Evolutionary conservation across 2,329 filamentous ascomycete species (phyloP).

Genomic region (Erysiphe pulchra): DNA sequence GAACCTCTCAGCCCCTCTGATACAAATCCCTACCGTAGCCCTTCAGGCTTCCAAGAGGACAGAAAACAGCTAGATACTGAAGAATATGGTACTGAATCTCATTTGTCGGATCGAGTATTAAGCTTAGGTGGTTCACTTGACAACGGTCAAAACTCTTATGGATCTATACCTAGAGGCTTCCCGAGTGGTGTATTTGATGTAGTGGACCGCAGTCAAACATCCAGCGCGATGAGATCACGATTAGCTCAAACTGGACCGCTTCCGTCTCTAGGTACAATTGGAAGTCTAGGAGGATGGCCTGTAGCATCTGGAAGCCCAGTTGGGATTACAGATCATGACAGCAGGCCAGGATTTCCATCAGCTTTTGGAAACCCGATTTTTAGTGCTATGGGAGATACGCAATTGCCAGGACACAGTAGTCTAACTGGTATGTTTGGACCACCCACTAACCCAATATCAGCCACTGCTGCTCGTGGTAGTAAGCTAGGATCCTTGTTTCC

Average conservation of each 20-base stretch:
- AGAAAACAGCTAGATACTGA: slow-evolving; percentile 27
- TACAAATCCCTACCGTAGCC: slow-evolving; percentile 90
- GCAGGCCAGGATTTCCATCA: slow-evolving; percentile 22
- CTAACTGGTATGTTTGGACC: slow-evolving; percentile 45
- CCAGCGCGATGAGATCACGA: slow-evolving; percentile 53
- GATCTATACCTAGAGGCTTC: slow-evolving; percentile 26
- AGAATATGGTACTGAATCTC: slow-evolving; percentile 8
- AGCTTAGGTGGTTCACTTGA: slow-evolving; percentile 26
- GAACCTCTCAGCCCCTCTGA: slow-evolving; percentile 75
- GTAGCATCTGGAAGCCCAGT: slow-evolving; percentile 30
- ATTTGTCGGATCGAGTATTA: slow-evolving; percentile 22
- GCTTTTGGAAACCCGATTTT: slow-evolving; percentile 63
- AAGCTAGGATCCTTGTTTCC: slow-evolving; percentile 78
- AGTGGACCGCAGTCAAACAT: slow-evolving; percentile 80
- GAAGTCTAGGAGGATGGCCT: slow-evolving; percentile 18
- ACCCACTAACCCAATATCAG: slow-evolving; percentile 23
- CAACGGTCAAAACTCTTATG: slow-evolving; percentile 25
- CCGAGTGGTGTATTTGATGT: slow-evolving; percentile 23
- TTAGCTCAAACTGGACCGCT: slow-evolving; percentile 39
- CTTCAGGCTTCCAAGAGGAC: slow-evolving; percentile 60
- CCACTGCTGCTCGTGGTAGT: slow-evolving; percentile 48
- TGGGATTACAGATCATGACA: slow-evolving; percentile 40
- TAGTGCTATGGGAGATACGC: slow-evolving; percentile 49
- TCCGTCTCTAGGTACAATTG: slow-evolving; percentile 23
- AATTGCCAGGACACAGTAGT: slow-evolving; percentile 44